A percentile compares a stretch with the other conserved stretches of the same genome.
phyloP scores from a whole-genome alignment of 768 basidiomycete genomes.

The Leccinum truebloodii region DNA sequence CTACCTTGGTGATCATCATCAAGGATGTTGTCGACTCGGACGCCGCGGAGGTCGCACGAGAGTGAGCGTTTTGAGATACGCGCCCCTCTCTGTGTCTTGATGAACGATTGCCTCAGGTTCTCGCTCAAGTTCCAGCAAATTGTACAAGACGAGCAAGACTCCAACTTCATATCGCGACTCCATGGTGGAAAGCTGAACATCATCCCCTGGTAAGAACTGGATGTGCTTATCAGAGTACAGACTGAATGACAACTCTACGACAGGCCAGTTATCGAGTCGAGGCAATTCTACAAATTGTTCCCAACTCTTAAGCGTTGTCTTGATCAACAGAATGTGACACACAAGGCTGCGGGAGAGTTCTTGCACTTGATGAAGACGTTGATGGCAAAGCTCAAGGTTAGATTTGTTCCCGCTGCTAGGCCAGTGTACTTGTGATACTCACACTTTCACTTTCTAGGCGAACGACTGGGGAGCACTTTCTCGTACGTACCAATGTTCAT shows the following conservation, averaged over 20 bases:
- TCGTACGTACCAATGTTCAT: conserved; percentile 34
- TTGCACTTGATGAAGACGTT: conserved; percentile 56
- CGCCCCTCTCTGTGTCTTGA: neutral
- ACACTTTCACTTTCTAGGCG: conserved; percentile 35
- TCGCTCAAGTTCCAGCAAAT: conserved; percentile 58
- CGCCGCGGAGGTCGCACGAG: conserved; percentile 55
- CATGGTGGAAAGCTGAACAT: conserved; percentile 56
- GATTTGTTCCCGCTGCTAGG: neutral
- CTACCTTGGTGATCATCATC: conserved; percentile 61
- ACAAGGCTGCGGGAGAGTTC: conserved; percentile 53
- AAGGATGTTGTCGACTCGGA: conserved; percentile 69
- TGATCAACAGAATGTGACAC: conserved; percentile 49
- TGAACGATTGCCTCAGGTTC: conserved; percentile 40
- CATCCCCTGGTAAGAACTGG: conserved; percentile 48
- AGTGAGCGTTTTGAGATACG: conserved; percentile 39
- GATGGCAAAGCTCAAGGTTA: conserved; percentile 66
- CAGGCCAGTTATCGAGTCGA: conserved; percentile 59
- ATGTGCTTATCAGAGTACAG: neutral
- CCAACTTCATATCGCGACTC: conserved; percentile 61
- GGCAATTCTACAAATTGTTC: conserved; percentile 56
- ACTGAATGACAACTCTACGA: neutral
- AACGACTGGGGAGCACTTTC: conserved; percentile 66
- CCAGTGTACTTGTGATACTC: neutral
- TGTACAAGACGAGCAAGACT: conserved; percentile 56
- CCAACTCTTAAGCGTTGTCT: conserved; percentile 45